A percentile compares a stretch with the other conserved stretches of the same genome.
Evolutionary conservation across 2,329 filamentous ascomycete genomes (phyloP).

Genomic region (Colletotrichum agaves): DNA sequence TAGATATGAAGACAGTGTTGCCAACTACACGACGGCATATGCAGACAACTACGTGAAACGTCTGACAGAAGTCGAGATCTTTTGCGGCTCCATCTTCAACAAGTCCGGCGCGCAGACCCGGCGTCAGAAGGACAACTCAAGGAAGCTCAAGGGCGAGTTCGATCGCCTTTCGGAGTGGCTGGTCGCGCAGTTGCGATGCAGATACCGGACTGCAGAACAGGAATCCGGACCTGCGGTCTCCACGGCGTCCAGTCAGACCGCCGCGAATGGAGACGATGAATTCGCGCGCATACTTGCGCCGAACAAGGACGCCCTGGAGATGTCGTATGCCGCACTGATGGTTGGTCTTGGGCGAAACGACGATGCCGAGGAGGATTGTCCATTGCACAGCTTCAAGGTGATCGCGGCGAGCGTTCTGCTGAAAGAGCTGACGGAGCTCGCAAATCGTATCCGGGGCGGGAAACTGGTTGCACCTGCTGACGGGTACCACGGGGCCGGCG

Average conservation of each 20-base stretch:
- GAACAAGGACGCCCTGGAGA: constrained; percentile 44
- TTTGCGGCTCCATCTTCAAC: constrained; percentile 66
- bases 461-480: neutral
- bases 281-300: constrained; percentile 9
- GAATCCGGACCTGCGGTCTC: neutral
- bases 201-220: neutral
- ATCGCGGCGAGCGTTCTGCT: constrained; percentile 51
- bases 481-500: neutral
- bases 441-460: constrained; percentile 15
- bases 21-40: constrained; percentile 53
- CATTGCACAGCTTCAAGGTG: constrained; percentile 50
- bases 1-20: constrained; percentile 59
- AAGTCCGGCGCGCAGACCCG: constrained; percentile 59
- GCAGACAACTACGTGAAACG: constrained; percentile 57
- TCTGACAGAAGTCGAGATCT: constrained; percentile 63
- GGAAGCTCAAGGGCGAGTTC: constrained; percentile 63
- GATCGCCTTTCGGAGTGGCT: constrained; percentile 57
- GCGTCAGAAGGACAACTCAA: constrained; percentile 62
- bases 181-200: constrained; percentile 48
- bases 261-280: constrained; percentile 8
- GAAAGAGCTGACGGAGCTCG: constrained; percentile 42
- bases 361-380: constrained; percentile 29
- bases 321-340: constrained; percentile 49
- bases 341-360: constrained; percentile 39
- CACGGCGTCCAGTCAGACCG: neutral